Percentiles rank a stretch among this genome's conserved stretches.
Evolutionary conservation across 1,284 basidiomycete genomes (phyloP).

Genomic region (Farysia itapuensis): DNA sequence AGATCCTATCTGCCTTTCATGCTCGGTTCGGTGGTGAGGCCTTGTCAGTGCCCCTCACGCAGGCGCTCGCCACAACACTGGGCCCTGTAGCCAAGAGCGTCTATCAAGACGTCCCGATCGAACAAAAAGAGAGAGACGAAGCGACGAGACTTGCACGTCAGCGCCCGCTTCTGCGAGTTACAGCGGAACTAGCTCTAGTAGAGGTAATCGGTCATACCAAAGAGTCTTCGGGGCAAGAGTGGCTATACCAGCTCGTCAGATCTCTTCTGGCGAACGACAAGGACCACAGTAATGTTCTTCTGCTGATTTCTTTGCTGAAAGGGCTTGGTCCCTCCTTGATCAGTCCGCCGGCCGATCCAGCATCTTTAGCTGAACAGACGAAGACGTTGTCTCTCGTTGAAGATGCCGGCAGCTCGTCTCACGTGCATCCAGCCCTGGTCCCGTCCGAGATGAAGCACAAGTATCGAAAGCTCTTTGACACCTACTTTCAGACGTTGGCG

Average conservation of each 20-base stretch:
- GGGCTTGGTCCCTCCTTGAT: slow-evolving; percentile 78
- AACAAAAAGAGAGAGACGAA: slow-evolving; percentile 94
- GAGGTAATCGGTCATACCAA: slow-evolving; percentile 64
- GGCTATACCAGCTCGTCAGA: slow-evolving; percentile 63
- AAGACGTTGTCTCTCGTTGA: slow-evolving; percentile 4
- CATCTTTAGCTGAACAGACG: slow-evolving; percentile 3
- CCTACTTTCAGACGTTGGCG: slow-evolving; percentile 86
- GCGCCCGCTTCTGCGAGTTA: slow-evolving; percentile 79
- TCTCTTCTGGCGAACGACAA: slow-evolving; percentile 79
- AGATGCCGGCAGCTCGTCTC: slow-evolving; percentile 23
- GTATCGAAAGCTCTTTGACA: slow-evolving; percentile 88
- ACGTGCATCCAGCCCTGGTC: no score
- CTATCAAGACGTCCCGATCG: slow-evolving; percentile 66
- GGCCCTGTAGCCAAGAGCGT: slow-evolving; percentile 62
- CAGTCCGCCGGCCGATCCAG: slow-evolving; percentile 3
- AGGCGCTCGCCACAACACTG: slow-evolving; percentile 70
- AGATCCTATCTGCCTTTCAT: slow-evolving; percentile 87
- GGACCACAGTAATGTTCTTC: slow-evolving; percentile 77
- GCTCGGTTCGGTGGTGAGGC: slow-evolving; percentile 73
- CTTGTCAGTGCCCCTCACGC: slow-evolving; percentile 75
- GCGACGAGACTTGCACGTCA: slow-evolving; percentile 76
- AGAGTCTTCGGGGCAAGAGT: slow-evolving; percentile 63
- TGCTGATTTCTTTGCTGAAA: slow-evolving; percentile 81
- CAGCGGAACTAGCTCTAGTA: slow-evolving; percentile 84
- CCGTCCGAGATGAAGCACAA: slow-evolving; percentile 80